Evolutionary conservation across 163 green algal genomes (phyloP), one percentile per base, ranked within the genome.

Genomic region (Chlamydomonas reinhardtii): DNA sequence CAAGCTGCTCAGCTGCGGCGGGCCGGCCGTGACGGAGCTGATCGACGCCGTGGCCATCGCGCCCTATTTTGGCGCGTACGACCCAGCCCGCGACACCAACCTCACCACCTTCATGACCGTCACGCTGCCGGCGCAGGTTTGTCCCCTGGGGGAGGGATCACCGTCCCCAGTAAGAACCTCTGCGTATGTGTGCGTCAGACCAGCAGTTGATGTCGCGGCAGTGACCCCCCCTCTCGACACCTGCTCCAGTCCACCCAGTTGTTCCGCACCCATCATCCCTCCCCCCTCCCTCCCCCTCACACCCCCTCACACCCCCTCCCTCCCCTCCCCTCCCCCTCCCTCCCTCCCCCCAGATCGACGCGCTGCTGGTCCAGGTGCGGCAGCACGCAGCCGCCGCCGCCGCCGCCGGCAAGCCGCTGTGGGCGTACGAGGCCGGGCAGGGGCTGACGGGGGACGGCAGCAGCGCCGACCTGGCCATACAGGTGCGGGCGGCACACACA

Each of bases 351-450:
- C 48, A 56, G 48, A 56, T 56, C 48, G 48, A 56, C 12, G 9
- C 1, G 6, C 22, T 70, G 54, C 0, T 61, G 16, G 29, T 70
- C 0, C 24, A 54, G 25, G 78, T 84, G 2, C 24, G 12, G 24
- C 22, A 31, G 29, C 87, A 91, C 52, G 75, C 69, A 6, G 71
- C 62, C 12, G 73, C 89, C 62, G 87, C 87, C 31, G 75, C 82
- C 22, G 61, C 73, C 56, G 52, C 32, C 62, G 54, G 68, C 66
- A 71, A 72, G 68, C 39, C 70, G 12, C 75, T 91, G n/a, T 20
- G 89, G 25, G 31, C 61, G 4, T 91, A 91, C 70, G 87, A 91
- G 76, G 74, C 75, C 16, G 87, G 87, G n/a, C 71, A 85, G 39
- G 43, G 70, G 39, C 68, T 91, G 54, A 39, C n/a, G 19, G 84